Percentiles rank a stretch among this genome's conserved stretches.
Conservation (phyloP, 495 filamentous ascomycete genomes). For the Penicillium riverlandense region DNA sequence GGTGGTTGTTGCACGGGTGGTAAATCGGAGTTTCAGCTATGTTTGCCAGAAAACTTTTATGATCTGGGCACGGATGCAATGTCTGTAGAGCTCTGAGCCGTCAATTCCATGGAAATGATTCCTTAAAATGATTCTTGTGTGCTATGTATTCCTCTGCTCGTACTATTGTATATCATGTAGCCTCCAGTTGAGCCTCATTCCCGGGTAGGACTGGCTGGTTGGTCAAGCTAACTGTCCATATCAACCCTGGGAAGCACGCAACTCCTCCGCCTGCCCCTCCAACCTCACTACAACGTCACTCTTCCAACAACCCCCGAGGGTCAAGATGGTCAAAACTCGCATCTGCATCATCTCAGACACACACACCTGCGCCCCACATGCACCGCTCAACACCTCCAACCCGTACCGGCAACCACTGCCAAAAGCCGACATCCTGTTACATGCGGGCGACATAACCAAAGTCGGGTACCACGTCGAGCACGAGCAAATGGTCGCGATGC, state of each 20-base stretch:
- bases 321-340: conserved; percentile 34
- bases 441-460: conserved; percentile 68
- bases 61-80: conserved; percentile 37
- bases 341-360: conserved; percentile 61
- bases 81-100: conserved; percentile 39
- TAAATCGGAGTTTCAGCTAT: conserved; percentile 42
- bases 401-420: conserved; percentile 45
- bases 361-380: conserved; percentile 36
- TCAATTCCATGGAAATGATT: conserved; percentile 33
- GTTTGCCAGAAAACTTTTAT: conserved; percentile 34
- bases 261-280: no score
- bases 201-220: no score
- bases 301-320: background rate
- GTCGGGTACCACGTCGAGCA: conserved; percentile 52
- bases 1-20: conserved; percentile 33
- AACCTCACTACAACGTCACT: no score
- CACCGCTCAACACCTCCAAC: conserved; percentile 12
- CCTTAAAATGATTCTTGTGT: conserved; percentile 22
- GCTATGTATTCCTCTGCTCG: conserved; percentile 1
- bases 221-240: no score
- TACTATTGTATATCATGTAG: background rate
- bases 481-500: conserved; percentile 41
- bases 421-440: conserved; percentile 56
- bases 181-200: no score
- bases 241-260: no score